Conservation (phyloP, 345 rosid genomes). For the Kandelia obovata region DNA sequence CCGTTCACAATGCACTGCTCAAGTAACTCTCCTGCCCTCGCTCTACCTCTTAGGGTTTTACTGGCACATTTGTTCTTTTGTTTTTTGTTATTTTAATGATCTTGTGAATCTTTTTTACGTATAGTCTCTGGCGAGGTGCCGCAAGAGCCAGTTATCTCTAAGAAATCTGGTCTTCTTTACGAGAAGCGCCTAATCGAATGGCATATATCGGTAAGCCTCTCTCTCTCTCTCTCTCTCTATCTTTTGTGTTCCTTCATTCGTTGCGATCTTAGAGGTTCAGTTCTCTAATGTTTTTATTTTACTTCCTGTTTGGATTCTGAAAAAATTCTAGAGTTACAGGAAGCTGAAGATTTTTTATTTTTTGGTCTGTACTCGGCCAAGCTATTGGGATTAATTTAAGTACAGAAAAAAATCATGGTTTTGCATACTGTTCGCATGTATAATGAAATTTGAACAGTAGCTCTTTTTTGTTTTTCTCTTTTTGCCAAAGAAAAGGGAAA, state of each 20-base stretch:
- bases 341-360: too few species aligned
- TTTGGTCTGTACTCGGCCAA: too few species aligned
- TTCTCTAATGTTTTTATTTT: too few species aligned
- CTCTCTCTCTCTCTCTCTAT: background rate
- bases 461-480: background rate
- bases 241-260: too few species aligned
- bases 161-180: conserved; percentile 71
- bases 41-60: background rate
- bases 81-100: background rate
- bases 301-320: too few species aligned
- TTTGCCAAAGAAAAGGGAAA: background rate
- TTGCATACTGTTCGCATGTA: too few species aligned
- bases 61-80: background rate
- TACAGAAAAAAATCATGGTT: too few species aligned
- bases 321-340: too few species aligned
- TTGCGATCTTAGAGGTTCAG: too few species aligned
- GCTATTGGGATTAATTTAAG: too few species aligned
- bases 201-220: conserved; percentile 52
- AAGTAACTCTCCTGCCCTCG: conserved; percentile 34
- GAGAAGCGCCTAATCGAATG: conserved; percentile 92
- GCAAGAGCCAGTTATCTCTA: conserved; percentile 82
- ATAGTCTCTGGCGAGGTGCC: conserved; percentile 96
- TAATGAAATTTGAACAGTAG: too few species aligned
- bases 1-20: conserved; percentile 63
- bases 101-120: conserved; percentile 11